Conservation (phyloP, 2,329 filamentous ascomycete genomes). For the Curvularia eragrostidis region DNA sequence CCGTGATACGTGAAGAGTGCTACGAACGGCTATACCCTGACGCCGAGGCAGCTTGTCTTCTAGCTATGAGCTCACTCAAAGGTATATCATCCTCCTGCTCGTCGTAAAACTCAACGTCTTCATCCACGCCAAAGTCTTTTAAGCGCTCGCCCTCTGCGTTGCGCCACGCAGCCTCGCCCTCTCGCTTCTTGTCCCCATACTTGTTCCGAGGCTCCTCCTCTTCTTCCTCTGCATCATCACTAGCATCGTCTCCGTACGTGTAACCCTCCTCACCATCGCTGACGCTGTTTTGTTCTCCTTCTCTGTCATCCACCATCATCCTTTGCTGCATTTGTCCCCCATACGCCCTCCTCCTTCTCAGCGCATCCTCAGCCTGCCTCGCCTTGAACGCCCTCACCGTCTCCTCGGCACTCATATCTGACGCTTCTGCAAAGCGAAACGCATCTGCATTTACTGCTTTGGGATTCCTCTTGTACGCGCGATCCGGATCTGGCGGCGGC, state of each 20-base stretch:
- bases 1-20: not conserved
- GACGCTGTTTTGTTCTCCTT: not conserved
- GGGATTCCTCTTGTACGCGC: constrained; percentile 33
- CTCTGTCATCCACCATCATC: constrained; percentile 7
- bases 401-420: constrained; percentile 49
- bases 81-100: constrained; percentile 72
- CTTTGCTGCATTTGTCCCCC: constrained; percentile 50
- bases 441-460: constrained; percentile 31
- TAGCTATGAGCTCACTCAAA: constrained; percentile 67
- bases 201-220: constrained; percentile 22
- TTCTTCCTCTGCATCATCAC: constrained; percentile 20
- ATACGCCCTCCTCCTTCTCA: constrained; percentile 52
- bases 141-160: constrained; percentile 78
- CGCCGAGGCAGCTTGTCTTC: constrained; percentile 23
- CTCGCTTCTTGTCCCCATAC: constrained; percentile 29
- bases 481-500: constrained; percentile 61
- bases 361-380: constrained; percentile 61
- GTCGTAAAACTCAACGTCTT: constrained; percentile 72
- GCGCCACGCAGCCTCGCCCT: constrained; percentile 69
- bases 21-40: constrained; percentile 8
- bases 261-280: constrained; percentile 20
- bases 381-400: constrained; percentile 61
- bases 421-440: constrained; percentile 48
- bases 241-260: constrained; percentile 34
- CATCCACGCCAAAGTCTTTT: constrained; percentile 80